Evolutionary conservation across 208 protist genomes (phyloP).

Genomic region (Leishmania braziliensis): DNA sequence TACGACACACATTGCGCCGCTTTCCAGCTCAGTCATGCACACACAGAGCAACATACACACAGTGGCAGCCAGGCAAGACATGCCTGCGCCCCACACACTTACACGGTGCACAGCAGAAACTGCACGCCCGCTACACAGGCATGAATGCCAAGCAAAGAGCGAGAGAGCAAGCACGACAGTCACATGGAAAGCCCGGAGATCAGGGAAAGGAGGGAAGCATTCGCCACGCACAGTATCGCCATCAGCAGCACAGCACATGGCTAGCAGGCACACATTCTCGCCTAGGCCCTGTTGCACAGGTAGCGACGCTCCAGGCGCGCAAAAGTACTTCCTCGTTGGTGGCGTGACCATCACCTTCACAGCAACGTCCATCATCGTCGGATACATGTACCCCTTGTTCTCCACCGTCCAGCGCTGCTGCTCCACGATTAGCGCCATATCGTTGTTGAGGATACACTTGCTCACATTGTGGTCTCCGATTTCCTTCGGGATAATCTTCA

Average conservation of each 20-base stretch:
- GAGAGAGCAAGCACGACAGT: not conserved
- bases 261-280: not conserved
- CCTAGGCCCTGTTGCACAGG: constrained; percentile 35
- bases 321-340: constrained; percentile 74
- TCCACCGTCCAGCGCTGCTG: constrained; percentile 72
- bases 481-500: constrained; percentile 61
- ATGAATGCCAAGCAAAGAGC: not conserved
- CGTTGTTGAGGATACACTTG: constrained; percentile 47
- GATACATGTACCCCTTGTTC: constrained; percentile 43
- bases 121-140: not conserved
- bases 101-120: not conserved
- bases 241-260: no score
- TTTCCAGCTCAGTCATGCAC: no score
- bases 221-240: not conserved
- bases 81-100: no score
- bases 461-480: constrained; percentile 46
- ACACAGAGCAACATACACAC: no score
- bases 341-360: constrained; percentile 63
- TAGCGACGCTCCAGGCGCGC: constrained; percentile 79
- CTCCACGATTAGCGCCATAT: constrained; percentile 56
- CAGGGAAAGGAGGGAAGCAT: not conserved
- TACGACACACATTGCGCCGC: no score
- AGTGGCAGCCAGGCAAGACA: no score
- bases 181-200: not conserved
- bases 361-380: constrained; percentile 75